A percentile compares a stretch with the other conserved stretches of the same genome.
These are phyloP conservation scores for Craspedostauros australis DNA, from an alignment of 108 stramenopile genomes.

Conservation along the genomic window DNA sequence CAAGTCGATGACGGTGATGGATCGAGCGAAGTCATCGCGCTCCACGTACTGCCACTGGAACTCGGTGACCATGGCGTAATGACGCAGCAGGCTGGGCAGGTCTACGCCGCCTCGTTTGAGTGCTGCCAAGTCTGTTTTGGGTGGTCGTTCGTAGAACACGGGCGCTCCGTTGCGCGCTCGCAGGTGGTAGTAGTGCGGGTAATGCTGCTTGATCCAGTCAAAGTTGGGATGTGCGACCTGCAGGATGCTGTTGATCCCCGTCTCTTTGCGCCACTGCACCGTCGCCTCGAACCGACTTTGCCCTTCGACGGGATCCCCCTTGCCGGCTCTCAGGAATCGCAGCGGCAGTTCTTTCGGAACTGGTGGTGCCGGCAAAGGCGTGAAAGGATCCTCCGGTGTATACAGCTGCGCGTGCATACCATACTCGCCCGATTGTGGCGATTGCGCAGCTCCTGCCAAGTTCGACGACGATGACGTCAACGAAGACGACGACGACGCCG, in stretches of 20 bases:
- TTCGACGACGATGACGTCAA: background rate
- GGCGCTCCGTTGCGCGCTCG: constrained; percentile 50
- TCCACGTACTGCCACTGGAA: constrained; percentile 68
- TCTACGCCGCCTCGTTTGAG: constrained; percentile 37
- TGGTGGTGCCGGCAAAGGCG: constrained; percentile 16
- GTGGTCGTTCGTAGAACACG: constrained; percentile 61
- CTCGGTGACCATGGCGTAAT: constrained; percentile 71
- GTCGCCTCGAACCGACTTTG: constrained; percentile 51
- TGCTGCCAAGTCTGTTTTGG: constrained; percentile 56
- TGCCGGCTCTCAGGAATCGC: constrained; percentile 66
- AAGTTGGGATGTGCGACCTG: constrained; percentile 46
- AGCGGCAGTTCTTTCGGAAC: constrained; percentile 37
- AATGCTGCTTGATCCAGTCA: constrained; percentile 49
- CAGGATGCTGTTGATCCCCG: constrained; percentile 54
- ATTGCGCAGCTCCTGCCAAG: background rate
- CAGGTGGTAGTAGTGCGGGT: constrained; percentile 66
- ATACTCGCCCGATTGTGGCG: too few species aligned
- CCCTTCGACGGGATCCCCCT: constrained; percentile 54
- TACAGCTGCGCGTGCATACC: background rate
- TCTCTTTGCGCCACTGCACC: constrained; percentile 55
- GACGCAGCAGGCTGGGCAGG: constrained; percentile 43
- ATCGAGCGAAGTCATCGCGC: constrained; percentile 37
- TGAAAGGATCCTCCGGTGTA: constrained; percentile 1
- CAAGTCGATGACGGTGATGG: constrained; percentile 68
- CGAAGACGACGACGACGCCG: too few species aligned